Base-by-base conservation (phyloP, 2,329 filamentous ascomycete genomes). In the Cordyceps javanica region DNA sequence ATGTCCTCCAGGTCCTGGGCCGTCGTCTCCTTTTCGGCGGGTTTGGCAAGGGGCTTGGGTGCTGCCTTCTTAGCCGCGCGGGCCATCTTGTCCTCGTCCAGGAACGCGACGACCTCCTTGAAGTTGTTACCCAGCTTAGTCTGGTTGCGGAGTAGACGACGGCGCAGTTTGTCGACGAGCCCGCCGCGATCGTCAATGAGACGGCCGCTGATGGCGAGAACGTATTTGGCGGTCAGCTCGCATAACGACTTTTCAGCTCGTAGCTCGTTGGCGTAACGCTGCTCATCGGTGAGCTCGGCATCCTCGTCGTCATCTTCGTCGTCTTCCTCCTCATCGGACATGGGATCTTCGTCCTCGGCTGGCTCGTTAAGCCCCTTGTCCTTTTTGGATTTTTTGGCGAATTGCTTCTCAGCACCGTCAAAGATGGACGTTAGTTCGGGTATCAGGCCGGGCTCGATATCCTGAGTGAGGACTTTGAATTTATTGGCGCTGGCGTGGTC, bases 191-290 rank as follows among this genome's bases (percentile, higher is more conserved):
- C 74, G 67, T 95, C 91, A 52, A 97, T 77, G 41, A 91, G 84
- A 55, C 85, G 85, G 21, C 86, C 90, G 10, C 89, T 77, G 23
- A 96, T 85, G 13, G 87, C 88, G 42, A 96, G 82, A 38, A 97
- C 89, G 44, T 96, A 83, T 69, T 94, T 95, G 61, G 86, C 88
- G 0, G 92, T 87, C 26, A 97, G 78, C 65, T 93, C 88, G 71
- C 93, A 97, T 1, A 97, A 81, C 21, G 86, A 83, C 68, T 93
- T 88, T 72, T 97, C 94, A 0, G 91, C 86, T 59, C 92, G 80
- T 34, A 97, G 80, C 58, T 86, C 83, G 39, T 82, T 80, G 49
- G 86, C 80, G 63, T 83, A 77, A 58, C 83, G 80, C 66, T 89
- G 77, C 65, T 81, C 77, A 55, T 79, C 77, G 30, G 82, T 77